phyloP scores from a whole-genome alignment of 106 monocot species.

The Agapanthus africanus region DNA sequence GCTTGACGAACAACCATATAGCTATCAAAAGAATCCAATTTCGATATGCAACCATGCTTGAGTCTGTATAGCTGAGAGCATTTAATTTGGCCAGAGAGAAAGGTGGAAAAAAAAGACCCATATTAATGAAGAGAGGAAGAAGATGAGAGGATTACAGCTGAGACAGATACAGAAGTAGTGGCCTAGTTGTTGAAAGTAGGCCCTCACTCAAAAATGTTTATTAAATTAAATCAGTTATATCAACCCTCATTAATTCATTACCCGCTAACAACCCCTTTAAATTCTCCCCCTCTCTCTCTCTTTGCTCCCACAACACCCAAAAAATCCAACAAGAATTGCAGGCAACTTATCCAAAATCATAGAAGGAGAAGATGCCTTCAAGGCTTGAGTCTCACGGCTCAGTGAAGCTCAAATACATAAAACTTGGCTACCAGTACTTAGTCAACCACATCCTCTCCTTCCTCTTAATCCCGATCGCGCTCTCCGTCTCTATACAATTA shows the following conservation, averaged over 20 bases:
- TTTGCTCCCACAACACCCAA: background rate
- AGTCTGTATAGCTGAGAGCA: background rate
- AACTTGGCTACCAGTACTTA: slow-evolving; percentile 29
- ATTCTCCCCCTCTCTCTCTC: background rate
- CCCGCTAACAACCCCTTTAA: background rate
- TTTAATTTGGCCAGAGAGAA: background rate
- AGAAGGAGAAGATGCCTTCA: background rate
- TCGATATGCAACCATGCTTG: background rate
- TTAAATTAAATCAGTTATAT: background rate
- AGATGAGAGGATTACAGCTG: background rate
- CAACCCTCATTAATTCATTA: background rate
- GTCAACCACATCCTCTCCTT: slow-evolving; percentile 20
- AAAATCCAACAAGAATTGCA: background rate
- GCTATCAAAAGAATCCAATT: background rate
- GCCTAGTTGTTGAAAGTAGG: background rate
- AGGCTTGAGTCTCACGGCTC: slow-evolving; percentile 4
- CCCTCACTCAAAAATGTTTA: background rate
- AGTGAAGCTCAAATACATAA: slow-evolving; percentile 25
- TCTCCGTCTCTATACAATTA: background rate
- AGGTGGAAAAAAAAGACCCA: background rate
- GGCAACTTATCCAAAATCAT: background rate
- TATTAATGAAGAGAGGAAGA: background rate
- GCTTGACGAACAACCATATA: too few relatives aligned
- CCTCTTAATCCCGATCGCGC: slow-evolving; percentile 13
- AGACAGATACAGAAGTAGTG: background rate